phyloP scores from a whole-genome alignment of 2,329 filamentous ascomycete species.

The Alternaria sp. region DNA sequence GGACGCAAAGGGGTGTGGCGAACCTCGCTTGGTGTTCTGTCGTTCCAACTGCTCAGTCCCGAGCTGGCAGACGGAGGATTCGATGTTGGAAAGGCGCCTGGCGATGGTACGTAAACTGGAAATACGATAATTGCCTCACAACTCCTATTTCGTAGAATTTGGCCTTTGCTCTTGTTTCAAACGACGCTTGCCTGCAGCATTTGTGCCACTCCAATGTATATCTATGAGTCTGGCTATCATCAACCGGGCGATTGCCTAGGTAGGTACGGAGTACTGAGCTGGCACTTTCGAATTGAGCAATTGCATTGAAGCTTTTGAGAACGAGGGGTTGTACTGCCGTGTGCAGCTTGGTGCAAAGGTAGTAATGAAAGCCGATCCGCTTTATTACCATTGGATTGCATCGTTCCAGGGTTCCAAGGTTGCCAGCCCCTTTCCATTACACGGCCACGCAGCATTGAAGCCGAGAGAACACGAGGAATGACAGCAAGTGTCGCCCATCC shows the following conservation, averaged over 20 bases:
- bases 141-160: neutral
- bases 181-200: neutral
- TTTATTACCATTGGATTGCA: neutral
- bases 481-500: conserved; percentile 14
- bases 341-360: neutral
- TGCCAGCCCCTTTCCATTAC: neutral
- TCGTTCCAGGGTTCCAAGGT: neutral
- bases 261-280: neutral
- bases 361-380: neutral
- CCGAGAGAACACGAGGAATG: conserved; percentile 16
- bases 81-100: neutral
- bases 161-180: neutral
- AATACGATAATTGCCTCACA: neutral
- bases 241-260: neutral
- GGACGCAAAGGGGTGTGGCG: neutral
- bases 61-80: neutral
- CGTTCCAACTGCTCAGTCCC: neutral
- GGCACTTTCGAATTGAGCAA: neutral
- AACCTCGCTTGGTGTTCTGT: neutral
- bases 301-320: neutral
- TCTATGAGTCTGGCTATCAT: neutral
- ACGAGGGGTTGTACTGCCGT: neutral
- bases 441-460: neutral
- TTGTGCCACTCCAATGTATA: neutral
- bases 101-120: neutral